Evolutionary conservation across 345 rosid species (phyloP).

Genomic region (Bruguiera sexangula): DNA sequence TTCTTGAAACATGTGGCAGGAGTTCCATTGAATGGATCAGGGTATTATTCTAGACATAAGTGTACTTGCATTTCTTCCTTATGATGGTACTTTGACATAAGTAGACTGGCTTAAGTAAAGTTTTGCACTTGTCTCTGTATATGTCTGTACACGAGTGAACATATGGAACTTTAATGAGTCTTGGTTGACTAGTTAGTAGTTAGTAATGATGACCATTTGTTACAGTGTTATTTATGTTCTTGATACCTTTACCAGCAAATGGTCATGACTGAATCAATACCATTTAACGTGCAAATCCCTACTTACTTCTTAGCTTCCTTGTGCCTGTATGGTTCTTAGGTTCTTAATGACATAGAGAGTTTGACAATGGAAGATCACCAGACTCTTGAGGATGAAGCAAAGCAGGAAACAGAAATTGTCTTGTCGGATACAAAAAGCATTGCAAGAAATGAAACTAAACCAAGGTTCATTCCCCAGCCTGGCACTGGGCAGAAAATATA

Average conservation of each 20-base stretch:
- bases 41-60: neutral
- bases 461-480: conserved; percentile 59
- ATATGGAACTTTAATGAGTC: no score
- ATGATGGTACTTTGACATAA: neutral
- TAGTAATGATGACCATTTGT: no score
- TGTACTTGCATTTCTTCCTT: neutral
- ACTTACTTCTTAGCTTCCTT: neutral
- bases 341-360: conserved; percentile 28
- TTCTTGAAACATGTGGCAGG: neutral
- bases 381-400: conserved; percentile 36
- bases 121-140: neutral
- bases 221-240: neutral
- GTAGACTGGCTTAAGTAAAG: neutral
- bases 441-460: conserved; percentile 36
- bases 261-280: conserved; percentile 4
- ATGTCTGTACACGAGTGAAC: neutral
- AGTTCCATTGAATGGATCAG: neutral
- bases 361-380: conserved; percentile 44
- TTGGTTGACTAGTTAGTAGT: neutral
- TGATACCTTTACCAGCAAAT: neutral
- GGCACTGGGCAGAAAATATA: conserved; percentile 76
- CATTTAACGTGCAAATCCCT: neutral
- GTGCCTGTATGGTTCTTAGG: conserved; percentile 27
- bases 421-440: conserved; percentile 21
- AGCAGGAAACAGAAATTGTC: conserved; percentile 30